Evolutionary conservation across 441 rosid genomes (phyloP).

Genomic region (Jatropha multifida): DNA sequence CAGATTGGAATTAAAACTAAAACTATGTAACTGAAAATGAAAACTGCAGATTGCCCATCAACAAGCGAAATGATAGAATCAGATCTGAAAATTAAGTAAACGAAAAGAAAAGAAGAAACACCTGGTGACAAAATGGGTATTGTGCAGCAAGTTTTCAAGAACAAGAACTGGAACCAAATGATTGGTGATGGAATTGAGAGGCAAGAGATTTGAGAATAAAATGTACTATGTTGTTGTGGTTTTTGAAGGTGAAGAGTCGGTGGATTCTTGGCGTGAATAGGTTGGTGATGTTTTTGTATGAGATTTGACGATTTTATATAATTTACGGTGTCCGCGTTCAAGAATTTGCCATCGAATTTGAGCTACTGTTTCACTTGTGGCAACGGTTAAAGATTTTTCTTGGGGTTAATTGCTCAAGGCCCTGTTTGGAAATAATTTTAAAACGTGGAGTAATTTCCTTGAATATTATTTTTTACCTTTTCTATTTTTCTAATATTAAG

Average conservation of each 20-base stretch:
- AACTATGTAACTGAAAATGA: neutral
- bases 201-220: no score
- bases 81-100: neutral
- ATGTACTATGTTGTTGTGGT: neutral
- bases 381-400: neutral
- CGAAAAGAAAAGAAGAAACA: neutral
- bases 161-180: neutral
- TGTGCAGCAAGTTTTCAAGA: neutral
- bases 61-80: neutral
- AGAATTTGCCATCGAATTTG: neutral
- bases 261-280: slow-evolving; percentile 21
- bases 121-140: neutral
- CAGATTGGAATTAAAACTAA: neutral
- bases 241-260: slow-evolving; percentile 9
- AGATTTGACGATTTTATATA: neutral
- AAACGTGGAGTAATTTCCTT: no score
- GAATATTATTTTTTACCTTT: no score
- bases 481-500: no score
- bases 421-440: no score
- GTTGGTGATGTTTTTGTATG: neutral
- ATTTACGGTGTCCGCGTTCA: neutral
- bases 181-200: neutral
- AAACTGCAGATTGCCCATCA: neutral
- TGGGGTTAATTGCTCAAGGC: no score
- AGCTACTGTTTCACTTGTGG: slow-evolving; percentile 3